These are phyloP conservation scores for Microdochium bolleyi DNA, from an alignment of 2,329 filamentous ascomycete species.

Conservation along the genomic window DNA sequence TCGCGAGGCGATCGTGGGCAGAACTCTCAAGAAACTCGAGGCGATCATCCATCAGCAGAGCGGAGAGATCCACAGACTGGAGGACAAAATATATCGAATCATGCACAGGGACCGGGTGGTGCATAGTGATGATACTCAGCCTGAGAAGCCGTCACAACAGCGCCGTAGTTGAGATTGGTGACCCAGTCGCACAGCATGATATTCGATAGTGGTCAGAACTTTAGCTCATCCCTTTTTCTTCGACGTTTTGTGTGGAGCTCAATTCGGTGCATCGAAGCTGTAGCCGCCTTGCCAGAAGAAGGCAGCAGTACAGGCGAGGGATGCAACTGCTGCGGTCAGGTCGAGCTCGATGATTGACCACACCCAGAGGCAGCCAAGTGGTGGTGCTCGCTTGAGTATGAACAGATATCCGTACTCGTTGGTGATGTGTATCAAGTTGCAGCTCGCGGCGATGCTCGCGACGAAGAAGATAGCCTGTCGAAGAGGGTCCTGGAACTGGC, in stretches of 20 bases:
- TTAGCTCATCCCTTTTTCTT: no score
- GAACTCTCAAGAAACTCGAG: slow-evolving; percentile 15
- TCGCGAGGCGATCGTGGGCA: slow-evolving; percentile 20
- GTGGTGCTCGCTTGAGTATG: slow-evolving; percentile 87
- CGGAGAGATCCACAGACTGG: slow-evolving; percentile 16
- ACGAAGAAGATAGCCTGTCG: slow-evolving; percentile 57
- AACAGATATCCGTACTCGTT: slow-evolving; percentile 77
- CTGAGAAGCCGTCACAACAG: not conserved
- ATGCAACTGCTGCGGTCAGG: slow-evolving; percentile 54
- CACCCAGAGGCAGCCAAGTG: slow-evolving; percentile 82
- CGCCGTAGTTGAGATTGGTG: no score
- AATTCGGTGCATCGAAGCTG: slow-evolving; percentile 18
- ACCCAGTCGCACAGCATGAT: not conserved
- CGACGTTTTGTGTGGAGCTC: no score
- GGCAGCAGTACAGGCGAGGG: slow-evolving; percentile 33
- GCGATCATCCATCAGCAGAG: slow-evolving; percentile 15
- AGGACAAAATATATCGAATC: slow-evolving; percentile 15
- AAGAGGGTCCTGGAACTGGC: slow-evolving; percentile 34
- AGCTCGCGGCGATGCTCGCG: slow-evolving; percentile 55
- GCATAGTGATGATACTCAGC: slow-evolving; percentile 3
- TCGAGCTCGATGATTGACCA: slow-evolving; percentile 88
- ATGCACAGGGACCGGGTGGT: slow-evolving; percentile 12
- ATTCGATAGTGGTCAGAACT: slow-evolving; percentile 1
- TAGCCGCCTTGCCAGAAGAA: slow-evolving; percentile 46
- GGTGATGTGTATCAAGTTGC: slow-evolving; percentile 73